Conservation (phyloP, 202 grass and related monocot species). For the Musa balbisiana region DNA sequence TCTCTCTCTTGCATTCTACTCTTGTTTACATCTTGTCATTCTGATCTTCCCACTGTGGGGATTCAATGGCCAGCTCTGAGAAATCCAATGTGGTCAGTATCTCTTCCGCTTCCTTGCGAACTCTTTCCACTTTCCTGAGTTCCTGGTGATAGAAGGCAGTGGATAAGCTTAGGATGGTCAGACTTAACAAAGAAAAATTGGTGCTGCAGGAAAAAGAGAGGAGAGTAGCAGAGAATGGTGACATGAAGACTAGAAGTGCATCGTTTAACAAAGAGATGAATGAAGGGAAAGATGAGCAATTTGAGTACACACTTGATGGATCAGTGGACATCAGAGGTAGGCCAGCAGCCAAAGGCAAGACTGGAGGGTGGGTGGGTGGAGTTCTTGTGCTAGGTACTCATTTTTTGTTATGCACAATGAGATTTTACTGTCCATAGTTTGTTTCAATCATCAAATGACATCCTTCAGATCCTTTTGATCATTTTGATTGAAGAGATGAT, state of each 20-base stretch:
- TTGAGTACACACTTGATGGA: constrained; percentile 13
- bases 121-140: neutral
- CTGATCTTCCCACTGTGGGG: neutral
- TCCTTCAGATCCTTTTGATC: too few species aligned
- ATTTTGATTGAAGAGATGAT: too few species aligned
- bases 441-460: too few species aligned
- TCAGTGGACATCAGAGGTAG: constrained; percentile 11
- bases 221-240: too few species aligned
- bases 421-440: too few species aligned
- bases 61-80: neutral
- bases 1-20: neutral
- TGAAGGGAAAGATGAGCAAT: neutral
- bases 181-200: neutral
- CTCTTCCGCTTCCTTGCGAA: neutral
- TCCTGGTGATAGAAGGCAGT: neutral
- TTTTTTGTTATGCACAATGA: neutral
- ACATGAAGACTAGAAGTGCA: too few species aligned
- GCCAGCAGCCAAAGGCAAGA: constrained; percentile 1
- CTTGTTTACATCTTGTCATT: too few species aligned
- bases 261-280: too few species aligned
- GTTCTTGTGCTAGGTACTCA: constrained; percentile 6
- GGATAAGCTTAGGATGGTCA: neutral
- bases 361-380: constrained; percentile 10
- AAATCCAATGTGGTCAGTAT: neutral
- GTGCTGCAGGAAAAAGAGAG: neutral